Conservation (phyloP, 2,329 filamentous ascomycete species). For the Paramyrothecium sp. region DNA sequence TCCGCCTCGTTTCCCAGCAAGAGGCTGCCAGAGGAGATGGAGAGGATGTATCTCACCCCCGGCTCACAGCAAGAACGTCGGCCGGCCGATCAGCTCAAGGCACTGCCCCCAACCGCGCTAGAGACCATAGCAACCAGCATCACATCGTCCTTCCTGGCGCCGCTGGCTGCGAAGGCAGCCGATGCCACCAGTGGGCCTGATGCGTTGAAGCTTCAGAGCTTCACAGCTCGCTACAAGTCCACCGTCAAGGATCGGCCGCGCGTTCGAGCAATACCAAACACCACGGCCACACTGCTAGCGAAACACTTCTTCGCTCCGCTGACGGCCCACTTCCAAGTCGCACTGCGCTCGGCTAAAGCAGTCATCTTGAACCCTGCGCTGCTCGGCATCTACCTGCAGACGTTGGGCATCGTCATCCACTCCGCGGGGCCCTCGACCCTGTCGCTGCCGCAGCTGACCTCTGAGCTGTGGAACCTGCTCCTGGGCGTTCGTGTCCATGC, state of each 20-base stretch:
- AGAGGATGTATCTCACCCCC: conserved; percentile 62
- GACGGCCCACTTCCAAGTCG: conserved; percentile 74
- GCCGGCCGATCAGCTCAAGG: conserved; percentile 40
- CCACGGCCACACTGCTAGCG: conserved; percentile 72
- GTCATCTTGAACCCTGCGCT: conserved; percentile 74
- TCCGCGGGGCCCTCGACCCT: conserved; percentile 79
- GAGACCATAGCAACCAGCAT: conserved; percentile 67
- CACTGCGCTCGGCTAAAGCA: conserved; percentile 47
- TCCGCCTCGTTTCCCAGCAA: conserved; percentile 74
- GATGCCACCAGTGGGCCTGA: conserved; percentile 78
- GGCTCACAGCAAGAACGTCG: conserved; percentile 17
- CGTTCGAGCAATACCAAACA: conserved; percentile 66
- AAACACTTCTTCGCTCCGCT: conserved; percentile 84
- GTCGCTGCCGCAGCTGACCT: conserved; percentile 74
- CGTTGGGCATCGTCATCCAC: conserved; percentile 77
- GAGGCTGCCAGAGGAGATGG: conserved; percentile 69
- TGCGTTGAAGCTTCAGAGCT: conserved; percentile 83
- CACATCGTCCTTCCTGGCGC: conserved; percentile 72
- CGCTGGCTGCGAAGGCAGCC: conserved; percentile 77
- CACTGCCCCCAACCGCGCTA: conserved; percentile 58
- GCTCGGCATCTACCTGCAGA: conserved; percentile 80
- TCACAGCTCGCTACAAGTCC: conserved; percentile 60
- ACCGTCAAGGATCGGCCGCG: conserved; percentile 33
- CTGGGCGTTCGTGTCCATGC: conserved; percentile 63
- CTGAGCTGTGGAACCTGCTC: conserved; percentile 81